Evolutionary conservation across 257 asterid species (phyloP).

Genomic region (Coffea canephora): DNA sequence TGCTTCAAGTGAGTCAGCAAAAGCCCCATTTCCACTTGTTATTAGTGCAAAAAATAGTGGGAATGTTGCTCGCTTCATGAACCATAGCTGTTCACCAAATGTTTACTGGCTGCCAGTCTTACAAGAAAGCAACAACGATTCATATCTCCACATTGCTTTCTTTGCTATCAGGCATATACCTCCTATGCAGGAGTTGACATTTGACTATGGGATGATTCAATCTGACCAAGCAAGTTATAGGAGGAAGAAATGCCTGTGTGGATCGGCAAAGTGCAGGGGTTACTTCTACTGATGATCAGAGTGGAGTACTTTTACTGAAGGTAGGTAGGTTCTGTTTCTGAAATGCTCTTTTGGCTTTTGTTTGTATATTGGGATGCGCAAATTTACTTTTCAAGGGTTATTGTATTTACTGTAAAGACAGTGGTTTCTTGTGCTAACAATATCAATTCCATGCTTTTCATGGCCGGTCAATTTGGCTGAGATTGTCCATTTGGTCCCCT

Average conservation of each 20-base stretch:
- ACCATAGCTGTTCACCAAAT: constrained; percentile 89
- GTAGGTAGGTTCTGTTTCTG: constrained; percentile 3
- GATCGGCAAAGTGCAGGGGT: constrained; percentile 72
- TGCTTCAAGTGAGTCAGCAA: constrained; percentile 33
- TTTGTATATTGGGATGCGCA: neutral
- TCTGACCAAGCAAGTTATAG: constrained; percentile 49
- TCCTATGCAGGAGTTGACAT: constrained; percentile 89
- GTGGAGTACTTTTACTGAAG: constrained; percentile 9
- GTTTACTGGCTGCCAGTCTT: constrained; percentile 82
- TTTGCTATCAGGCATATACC: constrained; percentile 83
- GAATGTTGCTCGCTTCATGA: constrained; percentile 91
- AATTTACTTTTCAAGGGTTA: neutral
- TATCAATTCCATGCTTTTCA: neutral
- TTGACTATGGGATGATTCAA: constrained; percentile 70
- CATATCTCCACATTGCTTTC: constrained; percentile 72
- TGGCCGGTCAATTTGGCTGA: neutral
- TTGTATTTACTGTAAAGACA: neutral
- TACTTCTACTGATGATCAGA: constrained; percentile 48
- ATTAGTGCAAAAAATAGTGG: constrained; percentile 69
- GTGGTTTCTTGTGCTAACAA: neutral
- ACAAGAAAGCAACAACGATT: constrained; percentile 57
- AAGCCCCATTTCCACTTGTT: constrained; percentile 66
- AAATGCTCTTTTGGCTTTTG: neutral
- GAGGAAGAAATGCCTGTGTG: constrained; percentile 78
- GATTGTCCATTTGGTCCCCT: neutral